Conservation (phyloP, 805 yeast genomes). For the Pichia membranifaciens region DNA sequence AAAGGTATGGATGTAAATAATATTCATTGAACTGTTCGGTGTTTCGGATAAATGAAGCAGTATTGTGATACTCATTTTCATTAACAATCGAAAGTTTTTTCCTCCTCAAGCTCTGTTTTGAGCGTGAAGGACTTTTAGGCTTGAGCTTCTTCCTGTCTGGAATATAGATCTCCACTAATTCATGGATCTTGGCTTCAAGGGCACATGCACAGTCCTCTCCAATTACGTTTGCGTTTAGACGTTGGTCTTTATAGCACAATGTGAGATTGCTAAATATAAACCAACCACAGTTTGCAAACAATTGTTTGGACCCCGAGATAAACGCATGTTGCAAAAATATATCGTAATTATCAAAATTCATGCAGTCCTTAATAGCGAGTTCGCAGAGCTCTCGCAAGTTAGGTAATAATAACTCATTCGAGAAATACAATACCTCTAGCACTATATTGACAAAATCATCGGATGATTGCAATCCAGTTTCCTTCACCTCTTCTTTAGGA, state of each 20-base stretch:
- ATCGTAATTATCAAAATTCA: constrained; percentile 55
- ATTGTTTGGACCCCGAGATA: constrained; percentile 43
- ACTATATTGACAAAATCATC: constrained; percentile 45
- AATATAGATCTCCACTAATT: constrained; percentile 26
- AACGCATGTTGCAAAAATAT: constrained; percentile 50
- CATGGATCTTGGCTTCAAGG: constrained; percentile 15
- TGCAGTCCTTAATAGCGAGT: constrained; percentile 48
- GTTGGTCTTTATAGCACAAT: constrained; percentile 45
- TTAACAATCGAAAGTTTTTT: not conserved
- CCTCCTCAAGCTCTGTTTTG: constrained; percentile 16
- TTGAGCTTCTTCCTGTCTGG: constrained; percentile 15
- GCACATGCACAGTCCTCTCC: constrained; percentile 5
- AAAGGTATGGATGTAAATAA: constrained; percentile 33
- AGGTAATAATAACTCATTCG: constrained; percentile 59
- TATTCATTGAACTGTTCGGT: constrained; percentile 34
- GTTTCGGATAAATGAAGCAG: constrained; percentile 31
- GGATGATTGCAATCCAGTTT: not conserved
- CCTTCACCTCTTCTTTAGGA: not conserved
- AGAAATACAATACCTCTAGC: constrained; percentile 51
- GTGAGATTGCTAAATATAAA: constrained; percentile 63
- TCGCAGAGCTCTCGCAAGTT: constrained; percentile 60
- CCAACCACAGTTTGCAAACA: constrained; percentile 61
- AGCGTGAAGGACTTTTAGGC: constrained; percentile 15
- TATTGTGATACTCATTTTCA: constrained; percentile 18
- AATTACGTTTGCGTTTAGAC: constrained; percentile 18